Conservation (phyloP, 306 rosid species). For the Gastrolobium bilobum region DNA sequence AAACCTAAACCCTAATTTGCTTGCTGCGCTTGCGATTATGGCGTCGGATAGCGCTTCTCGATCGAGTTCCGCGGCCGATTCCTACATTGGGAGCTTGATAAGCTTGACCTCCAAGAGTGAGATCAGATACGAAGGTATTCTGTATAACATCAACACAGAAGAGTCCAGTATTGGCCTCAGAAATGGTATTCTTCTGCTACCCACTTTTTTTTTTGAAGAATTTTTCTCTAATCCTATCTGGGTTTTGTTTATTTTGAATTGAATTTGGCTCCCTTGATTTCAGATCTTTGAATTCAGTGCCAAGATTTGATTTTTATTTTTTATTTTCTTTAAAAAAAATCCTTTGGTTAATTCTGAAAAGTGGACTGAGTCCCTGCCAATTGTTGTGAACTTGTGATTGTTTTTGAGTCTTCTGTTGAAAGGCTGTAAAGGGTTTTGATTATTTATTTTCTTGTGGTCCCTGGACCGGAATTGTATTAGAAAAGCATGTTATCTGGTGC, state of each 20-base stretch:
- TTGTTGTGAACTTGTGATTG: constrained; percentile 24
- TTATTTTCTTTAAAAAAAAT: neutral
- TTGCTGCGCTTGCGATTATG: constrained; percentile 53
- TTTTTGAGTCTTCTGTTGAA: constrained; percentile 2
- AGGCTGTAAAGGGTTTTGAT: neutral
- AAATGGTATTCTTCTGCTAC: constrained; percentile 55
- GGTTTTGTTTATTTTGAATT: constrained; percentile 21
- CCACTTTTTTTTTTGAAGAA: neutral
- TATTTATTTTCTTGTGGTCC: neutral
- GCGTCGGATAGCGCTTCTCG: constrained; percentile 69
- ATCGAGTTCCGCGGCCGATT: constrained; percentile 80
- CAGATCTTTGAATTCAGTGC: constrained; percentile 33
- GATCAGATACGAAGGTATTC: constrained; percentile 84
- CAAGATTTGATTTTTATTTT: neutral
- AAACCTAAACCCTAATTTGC: constrained; percentile 66
- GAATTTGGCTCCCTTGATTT: constrained; percentile 24
- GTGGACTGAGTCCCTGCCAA: neutral
- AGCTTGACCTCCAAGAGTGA: constrained; percentile 88
- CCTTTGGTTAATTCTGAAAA: neutral
- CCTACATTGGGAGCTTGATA: constrained; percentile 81
- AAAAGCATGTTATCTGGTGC: neutral
- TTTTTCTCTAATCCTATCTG: neutral
- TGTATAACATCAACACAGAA: constrained; percentile 77
- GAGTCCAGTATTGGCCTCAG: constrained; percentile 87
- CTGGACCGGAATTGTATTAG: constrained; percentile 6